Evolutionary conservation across 768 basidiomycete genomes (phyloP).

Genomic region (Asterophora parasitica): DNA sequence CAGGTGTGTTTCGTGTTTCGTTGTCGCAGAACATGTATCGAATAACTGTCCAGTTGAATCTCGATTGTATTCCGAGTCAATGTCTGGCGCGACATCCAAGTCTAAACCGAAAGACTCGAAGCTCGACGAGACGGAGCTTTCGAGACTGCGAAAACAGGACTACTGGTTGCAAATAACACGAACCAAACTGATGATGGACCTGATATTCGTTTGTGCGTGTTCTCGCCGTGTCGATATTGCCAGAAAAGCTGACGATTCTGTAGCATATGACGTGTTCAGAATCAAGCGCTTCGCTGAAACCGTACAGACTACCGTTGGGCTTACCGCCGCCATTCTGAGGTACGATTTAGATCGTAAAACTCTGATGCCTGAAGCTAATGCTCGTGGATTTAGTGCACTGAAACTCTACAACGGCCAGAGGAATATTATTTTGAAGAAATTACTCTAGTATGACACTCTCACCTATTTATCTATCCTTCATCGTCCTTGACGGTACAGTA

Average conservation of each 20-base stretch:
- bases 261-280: slow-evolving; percentile 79
- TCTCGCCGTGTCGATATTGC: slow-evolving; percentile 13
- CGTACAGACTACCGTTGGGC: slow-evolving; percentile 61
- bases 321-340: slow-evolving; percentile 72
- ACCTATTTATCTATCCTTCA: neutral
- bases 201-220: slow-evolving; percentile 78
- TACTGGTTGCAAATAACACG: slow-evolving; percentile 73
- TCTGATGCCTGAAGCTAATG: slow-evolving; percentile 9
- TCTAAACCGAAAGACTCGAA: slow-evolving; percentile 55
- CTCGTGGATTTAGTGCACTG: slow-evolving; percentile 43
- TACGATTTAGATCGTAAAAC: slow-evolving; percentile 24
- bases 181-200: slow-evolving; percentile 74
- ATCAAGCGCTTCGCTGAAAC: slow-evolving; percentile 56
- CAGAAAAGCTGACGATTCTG: slow-evolving; percentile 5
- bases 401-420: slow-evolving; percentile 76
- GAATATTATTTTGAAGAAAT: slow-evolving; percentile 52
- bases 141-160: slow-evolving; percentile 61
- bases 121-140: slow-evolving; percentile 66
- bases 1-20: slow-evolving; percentile 41
- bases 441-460: slow-evolving; percentile 17
- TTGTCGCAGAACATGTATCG: neutral
- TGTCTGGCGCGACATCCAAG: slow-evolving; percentile 65
- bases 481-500: neutral
- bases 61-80: slow-evolving; percentile 69
- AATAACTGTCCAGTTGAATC: slow-evolving; percentile 50